Base-by-base conservation (phyloP, 768 basidiomycete species). In the Macrocybe gigantea region DNA sequence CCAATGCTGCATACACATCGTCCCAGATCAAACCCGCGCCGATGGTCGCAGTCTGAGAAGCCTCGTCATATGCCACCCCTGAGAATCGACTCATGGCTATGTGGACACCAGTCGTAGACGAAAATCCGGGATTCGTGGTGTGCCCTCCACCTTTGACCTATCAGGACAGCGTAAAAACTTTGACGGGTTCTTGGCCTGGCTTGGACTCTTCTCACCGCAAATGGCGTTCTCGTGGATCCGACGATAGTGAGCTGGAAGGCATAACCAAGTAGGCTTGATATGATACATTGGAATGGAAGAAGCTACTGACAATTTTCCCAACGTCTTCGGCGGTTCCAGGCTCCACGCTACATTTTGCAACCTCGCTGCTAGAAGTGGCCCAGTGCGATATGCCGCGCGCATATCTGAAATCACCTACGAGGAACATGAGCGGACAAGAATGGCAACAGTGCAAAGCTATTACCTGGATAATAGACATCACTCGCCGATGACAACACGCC, bases 61-160 rank as follows among this genome's bases (percentile, higher is more conserved):
- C 46, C 1, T 59, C 49, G 39, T 78, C 58, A 45, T 79, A 80
- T 1, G 45, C 63, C 14, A 79, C 69, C 12, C 72, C 51, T 4
- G 66, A 64, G 56, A 83, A 80, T 1, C 68, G 63, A 35, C 50
- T 59, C 78, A 83, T 75, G 6, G 76, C 62, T 6, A 85, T 82
- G 10, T 79, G 79, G 9, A 85, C 72, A 32, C 81, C 82, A 1
- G 58, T 51, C 0, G 82, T 83, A 0, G 83, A 83, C 0, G 80
- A 80, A 50, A 82, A 82, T 1, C 74, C 74, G 0, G 69, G 73
- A 54, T 81, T 82, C 2, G 69, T 54, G 0, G 74, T 50, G 58
- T 84, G 82, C 0, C 82, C 82, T 11, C 79, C 82, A n/a, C 80
- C 75, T 59, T 81, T 84, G 45, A 83, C 72, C 81, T 80, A 39